Evolutionary conservation across 305 asterid genomes (phyloP).

Genomic region (Fraxinus platypoda): DNA sequence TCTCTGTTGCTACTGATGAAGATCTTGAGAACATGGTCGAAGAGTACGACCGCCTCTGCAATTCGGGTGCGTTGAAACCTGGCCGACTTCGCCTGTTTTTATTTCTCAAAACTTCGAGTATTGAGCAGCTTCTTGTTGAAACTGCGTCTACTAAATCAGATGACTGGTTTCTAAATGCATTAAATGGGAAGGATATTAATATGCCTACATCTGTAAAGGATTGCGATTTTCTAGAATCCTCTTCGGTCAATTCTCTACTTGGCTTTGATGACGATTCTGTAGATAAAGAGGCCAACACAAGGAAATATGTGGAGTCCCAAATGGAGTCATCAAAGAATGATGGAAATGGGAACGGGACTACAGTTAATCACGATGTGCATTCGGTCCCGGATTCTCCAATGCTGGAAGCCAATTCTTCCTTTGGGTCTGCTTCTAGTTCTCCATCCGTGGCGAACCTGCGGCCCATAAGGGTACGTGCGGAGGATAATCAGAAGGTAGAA

Average conservation of each 20-base stretch:
- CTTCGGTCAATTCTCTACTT: conserved; percentile 42
- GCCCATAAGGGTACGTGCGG: conserved; percentile 40
- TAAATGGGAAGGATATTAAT: conserved; percentile 19
- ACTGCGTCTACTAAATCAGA: conserved; percentile 16
- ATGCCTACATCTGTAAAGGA: not conserved
- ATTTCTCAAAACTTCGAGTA: conserved; percentile 18
- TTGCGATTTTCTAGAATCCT: conserved; percentile 30
- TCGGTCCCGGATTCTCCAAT: conserved; percentile 51
- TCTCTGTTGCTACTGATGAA: conserved; percentile 33
- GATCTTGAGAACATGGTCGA: conserved; percentile 36
- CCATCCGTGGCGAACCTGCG: conserved; percentile 41
- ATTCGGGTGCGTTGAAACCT: conserved; percentile 9
- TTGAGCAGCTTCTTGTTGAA: conserved; percentile 15
- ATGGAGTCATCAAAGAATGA: conserved; percentile 23
- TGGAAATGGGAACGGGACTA: conserved; percentile 13
- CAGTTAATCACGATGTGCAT: conserved; percentile 34
- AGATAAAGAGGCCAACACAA: conserved; percentile 18
- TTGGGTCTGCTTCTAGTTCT: conserved; percentile 44
- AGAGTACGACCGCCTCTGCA: conserved; percentile 27
- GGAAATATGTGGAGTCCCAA: conserved; percentile 28
- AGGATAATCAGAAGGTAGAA: conserved; percentile 28
- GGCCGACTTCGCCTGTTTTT: conserved; percentile 31
- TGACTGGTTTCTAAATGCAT: conserved; percentile 34
- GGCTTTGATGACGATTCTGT: conserved; percentile 37
- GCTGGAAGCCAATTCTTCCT: conserved; percentile 44